These are phyloP conservation scores for Pulicaria dysenterica DNA, from an alignment of 129 eudicot species.

Conservation along the genomic window DNA sequence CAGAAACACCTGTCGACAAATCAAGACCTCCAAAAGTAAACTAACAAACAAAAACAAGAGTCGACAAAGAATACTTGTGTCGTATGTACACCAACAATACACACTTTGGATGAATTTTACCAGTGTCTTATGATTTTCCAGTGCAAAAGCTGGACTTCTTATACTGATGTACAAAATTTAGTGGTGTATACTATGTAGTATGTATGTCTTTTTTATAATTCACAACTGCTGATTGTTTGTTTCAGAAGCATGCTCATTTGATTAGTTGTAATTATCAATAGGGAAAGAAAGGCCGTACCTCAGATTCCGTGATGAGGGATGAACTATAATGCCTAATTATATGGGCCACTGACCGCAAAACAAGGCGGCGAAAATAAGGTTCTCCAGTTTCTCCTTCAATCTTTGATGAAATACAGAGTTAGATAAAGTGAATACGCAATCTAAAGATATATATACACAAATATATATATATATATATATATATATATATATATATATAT, in stretches of 20 bases:
- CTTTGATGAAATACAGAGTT: constrained; percentile 40
- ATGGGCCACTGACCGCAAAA: constrained; percentile 94
- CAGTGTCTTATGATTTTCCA: constrained; percentile 18
- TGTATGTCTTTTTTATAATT: constrained; percentile 5
- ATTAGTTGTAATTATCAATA: constrained; percentile 17
- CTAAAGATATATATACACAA: no score
- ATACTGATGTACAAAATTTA: constrained; percentile 11
- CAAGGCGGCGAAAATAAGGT: constrained; percentile 93
- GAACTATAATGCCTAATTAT: constrained; percentile 97
- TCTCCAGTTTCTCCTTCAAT: constrained; percentile 97
- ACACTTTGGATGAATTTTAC: not conserved
- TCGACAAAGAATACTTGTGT: constrained; percentile 22
- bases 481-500: no score
- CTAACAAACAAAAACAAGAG: not conserved
- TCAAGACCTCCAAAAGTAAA: constrained; percentile 9
- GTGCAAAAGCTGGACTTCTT: constrained; percentile 16
- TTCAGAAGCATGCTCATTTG: constrained; percentile 5
- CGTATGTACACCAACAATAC: constrained; percentile 1
- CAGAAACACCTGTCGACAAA: constrained; percentile 76
- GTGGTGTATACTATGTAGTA: not conserved
- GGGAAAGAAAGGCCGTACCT: constrained; percentile 50
- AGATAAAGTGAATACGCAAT: not conserved
- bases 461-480: no score
- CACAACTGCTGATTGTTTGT: constrained; percentile 13
- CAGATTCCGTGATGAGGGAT: constrained; percentile 88